Evolutionary conservation across 306 rosid genomes (phyloP).

Genomic region (Fagus crenata): DNA sequence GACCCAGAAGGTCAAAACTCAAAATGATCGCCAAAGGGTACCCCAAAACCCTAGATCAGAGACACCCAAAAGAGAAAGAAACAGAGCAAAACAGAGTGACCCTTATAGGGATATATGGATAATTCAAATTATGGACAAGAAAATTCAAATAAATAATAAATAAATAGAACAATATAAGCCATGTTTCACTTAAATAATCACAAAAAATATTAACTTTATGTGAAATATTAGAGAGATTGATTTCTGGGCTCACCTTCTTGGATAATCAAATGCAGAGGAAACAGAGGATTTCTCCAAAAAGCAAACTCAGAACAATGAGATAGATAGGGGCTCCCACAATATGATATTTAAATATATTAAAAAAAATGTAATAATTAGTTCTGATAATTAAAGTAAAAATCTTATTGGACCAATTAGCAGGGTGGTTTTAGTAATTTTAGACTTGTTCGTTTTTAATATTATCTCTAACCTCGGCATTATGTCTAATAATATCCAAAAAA

Average conservation of each 20-base stretch:
- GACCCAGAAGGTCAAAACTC: constrained; percentile 39
- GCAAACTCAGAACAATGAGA: neutral
- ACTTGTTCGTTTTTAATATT: no score
- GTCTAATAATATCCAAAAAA: neutral
- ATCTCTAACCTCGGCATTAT: no score
- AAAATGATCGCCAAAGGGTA: constrained; percentile 13
- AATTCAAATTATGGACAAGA: constrained; percentile 47
- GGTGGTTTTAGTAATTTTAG: no score
- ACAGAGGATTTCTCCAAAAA: neutral
- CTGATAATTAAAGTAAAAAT: no score
- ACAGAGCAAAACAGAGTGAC: constrained; percentile 8
- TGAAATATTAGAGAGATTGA: constrained; percentile 10
- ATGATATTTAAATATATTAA: neutral
- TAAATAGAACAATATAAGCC: constrained; percentile 2
- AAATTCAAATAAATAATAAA: constrained; percentile 35
- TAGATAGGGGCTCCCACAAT: neutral
- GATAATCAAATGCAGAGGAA: constrained; percentile 32
- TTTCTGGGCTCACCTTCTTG: constrained; percentile 21
- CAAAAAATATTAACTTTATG: neutral
- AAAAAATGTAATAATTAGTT: no score
- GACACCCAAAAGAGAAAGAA: constrained; percentile 20
- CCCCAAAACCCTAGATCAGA: constrained; percentile 43
- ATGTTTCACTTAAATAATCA: neutral
- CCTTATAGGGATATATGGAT: constrained; percentile 39
- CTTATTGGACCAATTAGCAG: no score